phyloP scores from a whole-genome alignment of 2,329 filamentous ascomycete species.

The Drechslerella dactyloides region DNA sequence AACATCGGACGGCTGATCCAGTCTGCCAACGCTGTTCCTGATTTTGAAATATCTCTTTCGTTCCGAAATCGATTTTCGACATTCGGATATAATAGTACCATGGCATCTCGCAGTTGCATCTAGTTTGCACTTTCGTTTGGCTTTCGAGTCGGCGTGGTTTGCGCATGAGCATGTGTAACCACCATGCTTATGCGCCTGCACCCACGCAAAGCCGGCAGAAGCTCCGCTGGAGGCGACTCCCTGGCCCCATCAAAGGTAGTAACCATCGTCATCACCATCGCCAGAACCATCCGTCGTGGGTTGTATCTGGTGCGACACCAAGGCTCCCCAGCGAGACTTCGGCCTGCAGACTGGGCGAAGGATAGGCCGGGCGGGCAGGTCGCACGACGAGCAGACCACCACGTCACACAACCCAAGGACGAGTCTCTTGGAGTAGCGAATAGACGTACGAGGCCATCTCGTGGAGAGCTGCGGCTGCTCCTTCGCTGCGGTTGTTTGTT shows the following conservation, averaged over 20 bases:
- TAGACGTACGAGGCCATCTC: neutral
- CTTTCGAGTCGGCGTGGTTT: constrained; percentile 1
- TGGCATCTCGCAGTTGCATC: too few species aligned
- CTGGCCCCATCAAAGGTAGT: constrained; percentile 7
- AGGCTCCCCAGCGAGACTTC: constrained; percentile 16
- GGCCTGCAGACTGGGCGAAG: constrained; percentile 14
- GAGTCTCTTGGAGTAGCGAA: constrained; percentile 25
- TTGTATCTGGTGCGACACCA: constrained; percentile 17
- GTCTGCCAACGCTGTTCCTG: too few species aligned
- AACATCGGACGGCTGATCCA: neutral
- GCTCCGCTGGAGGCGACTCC: constrained; percentile 18
- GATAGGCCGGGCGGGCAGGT: neutral
- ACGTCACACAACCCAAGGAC: constrained; percentile 48
- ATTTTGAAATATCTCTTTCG: too few species aligned
- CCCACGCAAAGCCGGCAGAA: constrained; percentile 26
- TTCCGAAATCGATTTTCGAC: too few species aligned
- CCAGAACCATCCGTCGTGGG: constrained; percentile 5
- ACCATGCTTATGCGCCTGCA: constrained; percentile 9
- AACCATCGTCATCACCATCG: too few species aligned
- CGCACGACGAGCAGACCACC: constrained; percentile 39
- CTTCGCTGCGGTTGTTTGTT: constrained; percentile 1
- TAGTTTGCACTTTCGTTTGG: constrained; percentile 6
- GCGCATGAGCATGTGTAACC: constrained; percentile 42
- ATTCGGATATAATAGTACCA: too few species aligned
- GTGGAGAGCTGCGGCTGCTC: neutral